These are phyloP conservation scores for Dactylorhiza incarnata DNA, from an alignment of 106 monocot species.

Conservation along the genomic window DNA sequence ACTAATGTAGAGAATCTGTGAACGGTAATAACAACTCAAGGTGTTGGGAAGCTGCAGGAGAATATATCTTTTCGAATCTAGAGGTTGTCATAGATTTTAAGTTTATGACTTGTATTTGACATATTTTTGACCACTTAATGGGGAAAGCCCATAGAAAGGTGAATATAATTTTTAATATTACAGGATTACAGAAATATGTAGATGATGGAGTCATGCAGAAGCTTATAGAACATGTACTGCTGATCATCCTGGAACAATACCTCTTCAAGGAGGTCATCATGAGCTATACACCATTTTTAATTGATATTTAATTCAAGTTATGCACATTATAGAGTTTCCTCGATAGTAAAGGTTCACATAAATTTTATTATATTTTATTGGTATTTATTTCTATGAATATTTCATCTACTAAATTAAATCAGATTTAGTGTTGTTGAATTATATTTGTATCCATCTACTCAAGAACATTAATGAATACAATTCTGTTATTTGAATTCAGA, in stretches of 20 bases:
- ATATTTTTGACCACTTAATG: too few species aligned
- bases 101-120: too few species aligned
- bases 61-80: too few species aligned
- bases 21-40: neutral
- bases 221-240: conserved; percentile 15
- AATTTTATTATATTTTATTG: neutral
- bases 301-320: neutral
- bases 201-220: too few species aligned
- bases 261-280: conserved; percentile 88
- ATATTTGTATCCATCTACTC: neutral
- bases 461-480: neutral
- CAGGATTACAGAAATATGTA: too few species aligned
- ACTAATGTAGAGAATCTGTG: neutral
- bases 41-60: neutral
- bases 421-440: neutral
- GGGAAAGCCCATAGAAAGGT: too few species aligned
- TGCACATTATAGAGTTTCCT: neutral
- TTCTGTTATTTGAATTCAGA: neutral
- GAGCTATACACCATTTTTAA: conserved; percentile 49
- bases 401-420: neutral
- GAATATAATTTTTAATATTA: too few species aligned
- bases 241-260: conserved; percentile 92
- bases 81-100: too few species aligned
- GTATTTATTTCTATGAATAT: neutral
- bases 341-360: neutral